Evolutionary conservation across 106 monocot genomes (phyloP), one percentile per base, ranked within the genome.

Genomic region (Posidonia australis): DNA sequence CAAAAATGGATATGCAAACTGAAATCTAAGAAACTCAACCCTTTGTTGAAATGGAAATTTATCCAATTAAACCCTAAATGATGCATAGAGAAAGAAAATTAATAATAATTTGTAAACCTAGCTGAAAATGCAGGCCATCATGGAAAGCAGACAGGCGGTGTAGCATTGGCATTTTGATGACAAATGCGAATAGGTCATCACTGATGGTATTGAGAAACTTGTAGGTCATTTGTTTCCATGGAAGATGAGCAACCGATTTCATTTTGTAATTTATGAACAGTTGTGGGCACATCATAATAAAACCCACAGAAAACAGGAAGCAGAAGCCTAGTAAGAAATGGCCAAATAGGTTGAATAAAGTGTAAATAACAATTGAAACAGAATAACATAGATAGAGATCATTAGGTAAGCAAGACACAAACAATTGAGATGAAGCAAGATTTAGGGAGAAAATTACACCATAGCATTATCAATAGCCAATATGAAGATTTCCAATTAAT

Each of bases 221-320:
- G 80, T 96, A 96, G 20, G 94, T 96, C 94, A 96, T 96, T 62
- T 94, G 94, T 67, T 90, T 90, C 94, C 94, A 94, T 1, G 94
- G 94, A 44, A 94, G 68, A 84, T 90, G 94, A 56, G 90, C 89
- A 44, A 94, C 94, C 0, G 94, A 96, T 66, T 90, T 76, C 45
- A 96, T 74, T 67, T 96, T 96, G 60, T 96, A 96, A 72, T 90
- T 96, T 51, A 96, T 87, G 70, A 96, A 90, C 47, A 96, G 74
- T 46, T 90, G 90, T 19, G 96, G 90, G 74, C 90, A 96, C 96
- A 96, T 96, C 90, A 96, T 87, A 41, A 90, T 96, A 84, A 96
- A 96, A 46, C 96, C 96, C 87, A 78, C 27, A 76, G 56, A n/a
- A 73, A 25, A 58, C 17, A 57, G n/a, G 22, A 26, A 54, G 60